Evolutionary conservation across 495 filamentous ascomycete species (phyloP), one percentile per base, ranked within the genome.

Genomic region (Trichoderma orchidacearum): DNA sequence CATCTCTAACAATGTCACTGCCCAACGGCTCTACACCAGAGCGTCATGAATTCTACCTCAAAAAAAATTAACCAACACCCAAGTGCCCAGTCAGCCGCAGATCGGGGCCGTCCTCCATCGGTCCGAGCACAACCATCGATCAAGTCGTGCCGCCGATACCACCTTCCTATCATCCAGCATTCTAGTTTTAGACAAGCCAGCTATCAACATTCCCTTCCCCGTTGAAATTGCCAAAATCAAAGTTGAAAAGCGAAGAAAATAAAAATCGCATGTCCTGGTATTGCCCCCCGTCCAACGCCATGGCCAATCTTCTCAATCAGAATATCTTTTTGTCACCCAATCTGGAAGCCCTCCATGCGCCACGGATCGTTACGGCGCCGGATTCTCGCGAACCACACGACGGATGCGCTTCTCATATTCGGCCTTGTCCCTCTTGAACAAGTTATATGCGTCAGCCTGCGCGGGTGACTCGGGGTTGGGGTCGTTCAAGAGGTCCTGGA

Each of bases 401-500:
- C 81, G 84, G 23, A 99, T 84, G 56, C 88, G 87, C 68, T 79
- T 85, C 66, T 97, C 90, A 64, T 99, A 99, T 23, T 89, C 89
- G 9, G 71, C 69, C 25, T 82, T 78, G 64, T 99, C 94, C 68
- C 87, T 91, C 75, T 95, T 95, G 69, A 89, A 97, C 31, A 97
- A 80, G 63, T 95, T 95, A 71, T 96, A 99, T 8, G 93, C 93
- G 59, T 99, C 93, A 13, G 92, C 93, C 70, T 99, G 93, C 3
- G 93, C 93, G 2, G 93, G 93, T 0, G 89, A 95, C 38, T 97
- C 93, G 0, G 94, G 94, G 65, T 99, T 99, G 18, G 94, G 94
- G 63, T 97, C 90, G 64, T 99, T 82, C 7, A 99, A 79, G 7
- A 99, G 79, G 63, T 95, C 91, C 69, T 99, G 93, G 52, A 97